phyloP scores from a whole-genome alignment of 192 early-diverging fungal genomes.

The Pilobolus umbonatus region DNA sequence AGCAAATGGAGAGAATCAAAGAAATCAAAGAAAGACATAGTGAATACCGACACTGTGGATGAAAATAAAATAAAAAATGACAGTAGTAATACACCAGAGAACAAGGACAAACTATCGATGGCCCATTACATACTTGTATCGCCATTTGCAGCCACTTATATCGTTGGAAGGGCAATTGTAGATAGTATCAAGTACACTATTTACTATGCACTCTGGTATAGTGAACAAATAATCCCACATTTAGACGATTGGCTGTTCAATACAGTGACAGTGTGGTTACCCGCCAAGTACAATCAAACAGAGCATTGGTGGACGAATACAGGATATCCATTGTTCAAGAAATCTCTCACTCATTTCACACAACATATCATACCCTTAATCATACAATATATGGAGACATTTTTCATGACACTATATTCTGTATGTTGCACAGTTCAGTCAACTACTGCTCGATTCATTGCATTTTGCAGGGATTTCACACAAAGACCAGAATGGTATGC shows the following conservation, averaged over 20 bases:
- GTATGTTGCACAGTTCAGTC: neutral
- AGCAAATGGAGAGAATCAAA: too few relatives aligned
- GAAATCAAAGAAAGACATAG: too few relatives aligned
- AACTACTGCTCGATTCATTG: neutral
- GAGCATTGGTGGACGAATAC: conserved; percentile 6
- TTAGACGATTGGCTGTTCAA: conserved; percentile 17
- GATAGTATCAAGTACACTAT: neutral
- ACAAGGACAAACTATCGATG: too few relatives aligned
- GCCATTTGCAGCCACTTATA: conserved; percentile 8
- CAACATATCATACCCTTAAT: neutral
- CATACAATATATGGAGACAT: neutral
- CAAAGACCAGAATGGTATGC: neutral
- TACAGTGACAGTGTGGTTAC: conserved; percentile 9
- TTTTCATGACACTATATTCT: neutral
- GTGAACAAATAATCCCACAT: conserved; percentile 2
- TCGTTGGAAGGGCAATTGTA: neutral
- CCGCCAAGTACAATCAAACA: neutral
- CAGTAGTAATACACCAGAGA: too few relatives aligned
- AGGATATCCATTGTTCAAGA: neutral
- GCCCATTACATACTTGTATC: conserved; percentile 8
- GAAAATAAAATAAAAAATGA: too few relatives aligned
- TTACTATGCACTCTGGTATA: neutral
- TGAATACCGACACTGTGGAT: too few relatives aligned
- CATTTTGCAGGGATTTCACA: neutral
- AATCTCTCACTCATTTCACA: neutral